Evolutionary conservation across 805 yeast genomes (phyloP), one percentile per base, ranked within the genome.

Genomic region (Ogataea haglerorum): DNA sequence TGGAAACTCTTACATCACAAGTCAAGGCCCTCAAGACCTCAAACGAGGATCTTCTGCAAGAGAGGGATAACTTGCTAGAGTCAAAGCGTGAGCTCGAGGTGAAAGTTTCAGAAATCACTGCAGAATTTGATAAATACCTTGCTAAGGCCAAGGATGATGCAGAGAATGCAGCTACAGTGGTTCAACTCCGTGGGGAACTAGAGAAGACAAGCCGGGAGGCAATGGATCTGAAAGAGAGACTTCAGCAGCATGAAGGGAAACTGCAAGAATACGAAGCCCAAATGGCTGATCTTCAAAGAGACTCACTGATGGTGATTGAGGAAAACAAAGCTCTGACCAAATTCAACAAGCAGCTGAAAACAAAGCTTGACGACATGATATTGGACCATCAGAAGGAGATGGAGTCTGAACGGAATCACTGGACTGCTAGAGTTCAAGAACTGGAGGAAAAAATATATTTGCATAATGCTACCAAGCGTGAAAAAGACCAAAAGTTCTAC

Each of bases 261-360:
- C 43, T 61, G 14, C 49, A 58, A 5, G 50, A 54, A 5, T 51
- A 64, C 39, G 54, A 49, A 16, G 41, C 49, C 3, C 19, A 47
- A 13, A 51, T 58, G 42, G 70, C 67, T 30, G 57, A 57, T 10
- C 65, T 73, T 40, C 73, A 79, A 44, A 73, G 74, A 32, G 78
- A 78, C 33, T 71, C 75, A 28, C 64, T 81, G 42, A 76, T 79
- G 36, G 60, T 80, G 4, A 63, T 68, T 17, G 87, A 85, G 58
- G 93, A 85, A 54, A 83, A 81, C 52, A 80, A 78, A 52, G 73
- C 83, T 1, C 56, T 84, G 30, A 75, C 73, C 19, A 80, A 70
- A 46, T 72, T 70, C 44, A 78, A 82, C 51, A 61, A 62, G 25
- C 77, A 78, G 35, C 60, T 84, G 46, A 69, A 64, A 38, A 41